phyloP scores from a whole-genome alignment of 805 yeast genomes.

The Wickerhamiella dianesei region DNA sequence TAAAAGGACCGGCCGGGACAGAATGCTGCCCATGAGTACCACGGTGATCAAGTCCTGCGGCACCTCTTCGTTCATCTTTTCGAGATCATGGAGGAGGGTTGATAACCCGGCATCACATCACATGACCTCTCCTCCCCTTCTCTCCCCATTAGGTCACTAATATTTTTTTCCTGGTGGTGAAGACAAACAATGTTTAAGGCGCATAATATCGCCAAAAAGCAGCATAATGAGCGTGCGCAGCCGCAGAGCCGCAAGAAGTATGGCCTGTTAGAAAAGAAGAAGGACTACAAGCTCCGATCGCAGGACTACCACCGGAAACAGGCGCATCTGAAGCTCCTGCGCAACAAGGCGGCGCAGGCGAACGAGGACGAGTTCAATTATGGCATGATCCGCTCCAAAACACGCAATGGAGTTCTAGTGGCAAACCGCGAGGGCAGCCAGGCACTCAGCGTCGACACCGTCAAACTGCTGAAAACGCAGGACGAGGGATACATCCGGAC shows the following conservation, averaged over 20 bases:
- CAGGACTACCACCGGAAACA: slow-evolving; percentile 47
- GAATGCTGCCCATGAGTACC: slow-evolving; percentile 4
- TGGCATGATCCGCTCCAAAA: slow-evolving; percentile 72
- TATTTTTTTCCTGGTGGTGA: not conserved
- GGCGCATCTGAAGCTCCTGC: slow-evolving; percentile 50
- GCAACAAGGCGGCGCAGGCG: slow-evolving; percentile 54
- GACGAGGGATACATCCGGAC: slow-evolving; percentile 79
- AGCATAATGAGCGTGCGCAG: slow-evolving; percentile 90
- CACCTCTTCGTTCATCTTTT: slow-evolving; percentile 3
- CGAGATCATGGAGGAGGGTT: not conserved
- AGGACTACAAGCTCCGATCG: slow-evolving; percentile 63
- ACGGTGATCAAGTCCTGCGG: slow-evolving; percentile 15
- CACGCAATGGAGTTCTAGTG: slow-evolving; percentile 51
- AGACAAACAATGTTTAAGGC: slow-evolving; percentile 18
- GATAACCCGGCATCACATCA: no score
- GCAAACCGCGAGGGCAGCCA: slow-evolving; percentile 35
- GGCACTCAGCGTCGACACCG: slow-evolving; percentile 56
- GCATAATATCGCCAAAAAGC: slow-evolving; percentile 89
- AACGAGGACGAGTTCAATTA: slow-evolving; percentile 96
- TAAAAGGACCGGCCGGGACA: slow-evolving; percentile 10
- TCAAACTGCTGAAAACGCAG: slow-evolving; percentile 74
- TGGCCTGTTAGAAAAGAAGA: slow-evolving; percentile 89
- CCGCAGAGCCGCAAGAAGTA: slow-evolving; percentile 54
- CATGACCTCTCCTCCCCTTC: not conserved
- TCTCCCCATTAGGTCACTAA: not conserved